Base-by-base conservation (phyloP, 176 grass and related monocot species). In the Oryza nivara region DNA sequence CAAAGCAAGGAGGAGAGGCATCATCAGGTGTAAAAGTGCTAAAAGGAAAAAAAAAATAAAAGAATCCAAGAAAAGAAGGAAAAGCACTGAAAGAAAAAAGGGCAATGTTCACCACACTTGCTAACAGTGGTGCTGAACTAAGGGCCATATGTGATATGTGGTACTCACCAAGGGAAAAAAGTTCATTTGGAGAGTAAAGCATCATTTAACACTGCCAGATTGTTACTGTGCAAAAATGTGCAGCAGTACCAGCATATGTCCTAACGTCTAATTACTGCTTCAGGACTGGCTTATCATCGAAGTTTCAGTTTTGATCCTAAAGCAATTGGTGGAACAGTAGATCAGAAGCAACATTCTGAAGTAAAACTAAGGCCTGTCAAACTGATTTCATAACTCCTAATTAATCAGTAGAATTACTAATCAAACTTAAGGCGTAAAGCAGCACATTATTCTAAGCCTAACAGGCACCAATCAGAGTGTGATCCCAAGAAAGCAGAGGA, bases 401-500 rank as follows among this genome's bases (percentile, higher is more conserved):
- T 30, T 22, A 73, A 73, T 41, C 49, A 41, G 2, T 26, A 78
- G 64, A 83, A 56, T 38, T 23, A 22, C 0, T 26, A 70, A 45
- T 63, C 6, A 22, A 19, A 19, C 1, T 46, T 4, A 47, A 8
- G 26, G 25, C 34, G 67, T 26, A 78, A 86, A 86, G 79, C 79
- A 83, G 0, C 61, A 40, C 20, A 43, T 4, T 74, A 74, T 67
- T 46, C 4, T 77, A 51, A n/a, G n/a, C 72, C 60, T 34, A 81
- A 75, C 64, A 35, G 44, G 6, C 3, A 49, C 3, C 23, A 30
- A 63, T 26, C 51, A 49, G 74, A 49, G 26, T 75, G 19, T 47
- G 46, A 89, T 80, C 68, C 87, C 88, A 74, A 79, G 28, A 83
- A 86, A 90, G 79, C 78, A 86, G 64, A 15, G 9, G 67, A 41